A percentile compares a stretch with the other conserved stretches of the same genome.
These are phyloP conservation scores for Vitis hybrid DNA, from an alignment of 177 flowering plant species.

Conservation along the genomic window DNA sequence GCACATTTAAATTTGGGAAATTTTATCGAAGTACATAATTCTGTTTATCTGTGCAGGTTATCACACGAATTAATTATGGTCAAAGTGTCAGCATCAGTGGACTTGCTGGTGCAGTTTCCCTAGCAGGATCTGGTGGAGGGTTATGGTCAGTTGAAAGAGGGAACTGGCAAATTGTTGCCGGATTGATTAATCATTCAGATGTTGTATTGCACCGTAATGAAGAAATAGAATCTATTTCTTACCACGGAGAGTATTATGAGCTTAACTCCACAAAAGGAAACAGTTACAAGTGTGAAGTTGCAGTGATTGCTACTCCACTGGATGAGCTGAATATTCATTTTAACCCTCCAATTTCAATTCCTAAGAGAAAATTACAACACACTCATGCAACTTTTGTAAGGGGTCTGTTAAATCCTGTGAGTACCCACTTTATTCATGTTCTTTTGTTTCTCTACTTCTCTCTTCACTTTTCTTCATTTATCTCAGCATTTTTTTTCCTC, in stretches of 20 bases:
- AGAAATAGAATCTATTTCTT: constrained; percentile 67
- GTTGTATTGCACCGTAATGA: constrained; percentile 69
- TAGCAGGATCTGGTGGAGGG: constrained; percentile 89
- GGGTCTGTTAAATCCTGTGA: constrained; percentile 83
- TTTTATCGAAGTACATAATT: too few relatives aligned
- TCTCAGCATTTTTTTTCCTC: neutral
- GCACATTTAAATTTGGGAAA: too few relatives aligned
- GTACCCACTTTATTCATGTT: constrained; percentile 14
- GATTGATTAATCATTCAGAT: constrained; percentile 69
- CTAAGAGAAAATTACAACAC: constrained; percentile 73
- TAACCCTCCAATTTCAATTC: constrained; percentile 64
- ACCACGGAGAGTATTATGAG: constrained; percentile 57
- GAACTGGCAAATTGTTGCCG: constrained; percentile 90
- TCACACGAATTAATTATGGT: constrained; percentile 95
- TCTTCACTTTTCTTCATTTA: neutral
- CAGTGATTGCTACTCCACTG: constrained; percentile 82
- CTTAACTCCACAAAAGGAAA: constrained; percentile 73
- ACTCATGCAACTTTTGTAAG: constrained; percentile 91
- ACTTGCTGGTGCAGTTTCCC: constrained; percentile 93
- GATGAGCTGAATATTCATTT: constrained; percentile 75
- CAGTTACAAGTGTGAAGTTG: constrained; percentile 64
- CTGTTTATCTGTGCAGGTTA: constrained; percentile 55
- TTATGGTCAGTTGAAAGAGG: constrained; percentile 92
- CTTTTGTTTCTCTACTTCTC: neutral
- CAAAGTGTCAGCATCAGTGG: constrained; percentile 89